phyloP scores from a whole-genome alignment of 352 stramenopile genomes.

The Globisporangium paroecandrum region DNA sequence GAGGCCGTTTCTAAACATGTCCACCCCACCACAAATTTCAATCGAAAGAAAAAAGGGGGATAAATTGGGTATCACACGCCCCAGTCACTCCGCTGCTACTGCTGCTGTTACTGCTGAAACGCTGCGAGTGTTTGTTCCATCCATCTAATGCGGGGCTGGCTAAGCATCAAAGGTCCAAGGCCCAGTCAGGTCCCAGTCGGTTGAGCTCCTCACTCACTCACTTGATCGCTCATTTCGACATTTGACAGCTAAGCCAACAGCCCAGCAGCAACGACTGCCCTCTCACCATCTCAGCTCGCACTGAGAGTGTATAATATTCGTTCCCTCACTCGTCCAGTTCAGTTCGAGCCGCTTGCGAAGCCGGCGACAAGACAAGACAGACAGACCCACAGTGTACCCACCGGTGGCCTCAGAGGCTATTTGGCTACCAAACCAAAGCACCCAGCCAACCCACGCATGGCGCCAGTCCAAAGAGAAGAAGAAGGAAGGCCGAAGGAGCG shows the following conservation, averaged over 20 bases:
- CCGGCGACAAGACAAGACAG: not conserved
- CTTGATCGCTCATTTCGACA: conserved; percentile 11
- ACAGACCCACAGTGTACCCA: conserved; percentile 3
- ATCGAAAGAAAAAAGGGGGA: not conserved
- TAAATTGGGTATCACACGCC: not conserved
- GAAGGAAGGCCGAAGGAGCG: too few species aligned
- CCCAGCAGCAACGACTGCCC: not conserved
- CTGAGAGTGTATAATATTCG: not conserved
- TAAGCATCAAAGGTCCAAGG: not conserved
- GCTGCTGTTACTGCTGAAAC: not conserved
- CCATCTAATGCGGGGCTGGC: not conserved
- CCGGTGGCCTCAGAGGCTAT: not conserved
- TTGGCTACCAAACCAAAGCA: not conserved
- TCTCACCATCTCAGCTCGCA: not conserved
- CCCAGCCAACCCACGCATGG: not conserved
- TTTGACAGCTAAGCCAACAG: conserved; percentile 2
- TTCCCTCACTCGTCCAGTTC: not conserved
- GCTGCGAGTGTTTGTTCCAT: not conserved
- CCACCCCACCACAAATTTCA: not conserved
- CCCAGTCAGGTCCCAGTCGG: not conserved
- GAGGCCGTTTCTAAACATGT: not conserved
- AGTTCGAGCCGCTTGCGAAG: not conserved
- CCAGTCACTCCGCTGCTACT: not conserved
- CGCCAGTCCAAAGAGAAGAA: too few species aligned
- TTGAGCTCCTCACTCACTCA: conserved; percentile 1